phyloP scores from a whole-genome alignment of 257 asterid species.

The Solanum neorickii region DNA sequence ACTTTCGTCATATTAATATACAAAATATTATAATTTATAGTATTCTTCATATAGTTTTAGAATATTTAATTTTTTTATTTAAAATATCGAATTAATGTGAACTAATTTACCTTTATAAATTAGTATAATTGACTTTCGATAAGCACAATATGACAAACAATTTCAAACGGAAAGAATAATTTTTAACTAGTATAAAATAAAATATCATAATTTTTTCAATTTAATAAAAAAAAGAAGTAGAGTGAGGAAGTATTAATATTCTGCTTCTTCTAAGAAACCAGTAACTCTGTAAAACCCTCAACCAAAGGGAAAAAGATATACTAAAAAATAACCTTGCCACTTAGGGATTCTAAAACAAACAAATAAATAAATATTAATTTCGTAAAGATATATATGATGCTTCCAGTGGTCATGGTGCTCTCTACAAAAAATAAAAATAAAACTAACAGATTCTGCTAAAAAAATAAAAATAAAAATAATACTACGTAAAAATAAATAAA shows the following conservation, averaged over 20 bases:
- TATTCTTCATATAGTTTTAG: no score
- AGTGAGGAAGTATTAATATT: neutral
- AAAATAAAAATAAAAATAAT: neutral
- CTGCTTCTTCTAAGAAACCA: neutral
- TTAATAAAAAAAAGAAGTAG: no score
- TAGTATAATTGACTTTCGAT: no score
- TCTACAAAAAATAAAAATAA: neutral
- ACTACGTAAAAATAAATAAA: neutral
- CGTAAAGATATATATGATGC: neutral
- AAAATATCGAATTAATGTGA: no score
- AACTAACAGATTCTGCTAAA: neutral
- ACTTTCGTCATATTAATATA: no score
- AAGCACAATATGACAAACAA: fast-evolving
- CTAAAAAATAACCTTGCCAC: neutral
- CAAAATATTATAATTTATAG: no score
- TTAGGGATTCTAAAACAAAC: neutral
- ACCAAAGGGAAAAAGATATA: neutral
- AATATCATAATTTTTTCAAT: no score
- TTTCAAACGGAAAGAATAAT: fast-evolving
- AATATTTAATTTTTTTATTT: no score
- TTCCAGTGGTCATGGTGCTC: neutral
- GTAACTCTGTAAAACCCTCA: neutral
- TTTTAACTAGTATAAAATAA: no score
- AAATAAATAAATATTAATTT: neutral
- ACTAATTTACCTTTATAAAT: no score